phyloP scores from a whole-genome alignment of 768 basidiomycete species.

The Psilocybe subaeruginosa region DNA sequence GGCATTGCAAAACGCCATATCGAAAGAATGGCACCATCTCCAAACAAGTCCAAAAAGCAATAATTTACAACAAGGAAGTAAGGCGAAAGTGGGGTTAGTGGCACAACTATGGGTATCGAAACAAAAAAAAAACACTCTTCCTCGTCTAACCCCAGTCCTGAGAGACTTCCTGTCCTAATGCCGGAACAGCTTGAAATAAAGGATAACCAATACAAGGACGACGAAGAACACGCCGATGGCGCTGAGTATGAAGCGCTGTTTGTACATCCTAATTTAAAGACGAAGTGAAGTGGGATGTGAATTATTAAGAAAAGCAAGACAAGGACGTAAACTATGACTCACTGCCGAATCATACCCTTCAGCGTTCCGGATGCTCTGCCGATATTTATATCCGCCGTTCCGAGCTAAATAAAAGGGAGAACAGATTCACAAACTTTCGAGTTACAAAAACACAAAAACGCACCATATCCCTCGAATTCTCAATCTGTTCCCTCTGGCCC shows the following conservation, averaged over 20 bases:
- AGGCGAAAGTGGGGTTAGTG: too few relatives aligned
- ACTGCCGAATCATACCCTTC: constrained; percentile 93
- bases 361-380: constrained; percentile 88
- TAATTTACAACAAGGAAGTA: too few relatives aligned
- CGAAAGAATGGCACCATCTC: too few relatives aligned
- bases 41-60: too few relatives aligned
- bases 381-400: constrained; percentile 80
- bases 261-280: constrained; percentile 74
- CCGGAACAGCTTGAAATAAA: constrained; percentile 57
- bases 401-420: constrained; percentile 50
- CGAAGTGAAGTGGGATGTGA: background rate
- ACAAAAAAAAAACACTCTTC: too few relatives aligned
- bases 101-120: too few relatives aligned
- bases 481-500: constrained; percentile 88
- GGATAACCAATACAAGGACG: constrained; percentile 69
- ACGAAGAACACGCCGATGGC: constrained; percentile 81
- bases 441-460: constrained; percentile 23
- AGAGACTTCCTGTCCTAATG: background rate
- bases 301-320: background rate
- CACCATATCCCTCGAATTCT: constrained; percentile 84
- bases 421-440: background rate
- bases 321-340: constrained; percentile 29
- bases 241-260: constrained; percentile 80
- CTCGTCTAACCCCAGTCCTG: too few relatives aligned
- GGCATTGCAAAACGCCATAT: too few relatives aligned